These are phyloP conservation scores for Adansonia rubrostipa DNA, from an alignment of 441 rosid species.

Conservation along the genomic window DNA sequence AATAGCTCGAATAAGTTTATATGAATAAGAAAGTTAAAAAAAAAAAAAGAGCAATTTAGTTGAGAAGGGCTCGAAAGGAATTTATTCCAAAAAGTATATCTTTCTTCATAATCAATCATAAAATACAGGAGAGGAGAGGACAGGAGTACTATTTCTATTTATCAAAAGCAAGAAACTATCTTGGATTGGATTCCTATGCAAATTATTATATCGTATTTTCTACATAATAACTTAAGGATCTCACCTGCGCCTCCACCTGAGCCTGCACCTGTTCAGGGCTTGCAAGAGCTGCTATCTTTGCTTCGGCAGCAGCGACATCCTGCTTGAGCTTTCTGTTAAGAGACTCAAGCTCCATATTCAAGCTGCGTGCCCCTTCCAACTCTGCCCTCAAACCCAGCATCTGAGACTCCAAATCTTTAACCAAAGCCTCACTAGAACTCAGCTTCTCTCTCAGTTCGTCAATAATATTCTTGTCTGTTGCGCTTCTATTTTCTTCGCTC, in stretches of 20 bases:
- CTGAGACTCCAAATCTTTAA: slow-evolving; percentile 64
- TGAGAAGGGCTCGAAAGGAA: background rate
- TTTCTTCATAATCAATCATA: background rate
- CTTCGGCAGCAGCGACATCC: slow-evolving; percentile 69
- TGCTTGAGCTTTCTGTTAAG: slow-evolving; percentile 61
- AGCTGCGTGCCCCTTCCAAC: slow-evolving; percentile 55
- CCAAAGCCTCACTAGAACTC: slow-evolving; percentile 48
- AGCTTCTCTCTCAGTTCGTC: slow-evolving; percentile 61
- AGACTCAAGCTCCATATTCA: slow-evolving; percentile 56
- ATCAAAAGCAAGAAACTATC: background rate
- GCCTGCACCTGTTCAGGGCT: slow-evolving; percentile 19
- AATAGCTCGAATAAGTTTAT: slow-evolving; percentile 12
- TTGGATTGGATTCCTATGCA: background rate
- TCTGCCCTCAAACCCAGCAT: slow-evolving; percentile 58
- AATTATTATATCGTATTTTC: background rate
- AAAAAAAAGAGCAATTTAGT: background rate
- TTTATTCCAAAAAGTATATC: background rate
- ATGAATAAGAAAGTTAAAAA: slow-evolving; percentile 14
- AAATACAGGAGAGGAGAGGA: no score
- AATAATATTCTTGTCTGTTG: slow-evolving; percentile 36
- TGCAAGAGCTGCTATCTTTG: slow-evolving; percentile 54
- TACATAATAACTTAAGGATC: background rate
- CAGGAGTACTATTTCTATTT: background rate
- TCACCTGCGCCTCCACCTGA: slow-evolving; percentile 43
- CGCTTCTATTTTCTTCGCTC: slow-evolving; percentile 33